Conservation (phyloP, 1,284 basidiomycete species). For the Leccinum glutinopallens region DNA sequence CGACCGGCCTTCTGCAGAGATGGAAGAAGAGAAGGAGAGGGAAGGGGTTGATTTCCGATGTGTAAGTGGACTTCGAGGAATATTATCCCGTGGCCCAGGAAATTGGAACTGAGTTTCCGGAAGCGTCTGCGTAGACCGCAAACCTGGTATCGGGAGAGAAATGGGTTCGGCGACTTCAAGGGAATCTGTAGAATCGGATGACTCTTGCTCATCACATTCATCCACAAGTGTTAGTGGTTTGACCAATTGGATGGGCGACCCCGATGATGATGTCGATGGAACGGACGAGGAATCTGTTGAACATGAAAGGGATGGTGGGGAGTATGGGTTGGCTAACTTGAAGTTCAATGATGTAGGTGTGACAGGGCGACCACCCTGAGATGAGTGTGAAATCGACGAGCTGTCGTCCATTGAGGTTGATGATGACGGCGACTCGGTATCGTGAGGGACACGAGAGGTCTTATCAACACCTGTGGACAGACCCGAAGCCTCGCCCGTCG, state of each 20-base stretch:
- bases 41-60: conserved; percentile 41
- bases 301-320: conserved; percentile 45
- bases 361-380: conserved; percentile 33
- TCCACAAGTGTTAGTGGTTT: conserved; percentile 32
- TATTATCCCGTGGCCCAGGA: conserved; percentile 36
- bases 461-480: conserved; percentile 1
- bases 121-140: too few relatives aligned
- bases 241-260: conserved; percentile 36
- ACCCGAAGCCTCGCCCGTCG: conserved; percentile 15
- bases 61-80: conserved; percentile 36
- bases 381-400: conserved; percentile 34
- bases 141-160: too few relatives aligned
- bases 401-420: conserved; percentile 35
- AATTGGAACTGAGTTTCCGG: too few relatives aligned
- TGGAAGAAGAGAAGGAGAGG: conserved; percentile 38
- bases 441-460: conserved; percentile 12
- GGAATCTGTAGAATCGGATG: conserved; percentile 27
- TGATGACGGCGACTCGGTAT: conserved; percentile 31
- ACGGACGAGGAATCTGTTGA: conserved; percentile 47
- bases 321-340: conserved; percentile 36
- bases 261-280: conserved; percentile 42
- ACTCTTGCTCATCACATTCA: conserved; percentile 25
- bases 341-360: conserved; percentile 45
- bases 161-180: conserved; percentile 32
- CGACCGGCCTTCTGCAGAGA: conserved; percentile 28